Evolutionary conservation across 73 alveolate genomes (phyloP).

Genomic region (Paramecium caudatum): DNA sequence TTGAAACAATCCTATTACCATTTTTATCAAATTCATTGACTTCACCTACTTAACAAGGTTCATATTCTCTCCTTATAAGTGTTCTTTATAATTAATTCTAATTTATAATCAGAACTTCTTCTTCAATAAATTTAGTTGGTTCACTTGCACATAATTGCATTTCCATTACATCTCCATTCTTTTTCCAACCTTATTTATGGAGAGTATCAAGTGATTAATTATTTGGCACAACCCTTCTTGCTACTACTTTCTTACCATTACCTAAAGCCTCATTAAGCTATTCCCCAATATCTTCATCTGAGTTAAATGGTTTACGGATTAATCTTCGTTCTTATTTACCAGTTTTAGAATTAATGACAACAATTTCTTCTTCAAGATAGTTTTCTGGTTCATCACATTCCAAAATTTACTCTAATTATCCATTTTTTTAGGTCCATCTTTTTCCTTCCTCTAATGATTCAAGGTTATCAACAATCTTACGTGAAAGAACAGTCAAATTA

Average conservation of each 20-base stretch:
- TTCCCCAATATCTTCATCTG: slow-evolving; percentile 32
- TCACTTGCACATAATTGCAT: background rate
- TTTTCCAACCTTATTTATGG: background rate
- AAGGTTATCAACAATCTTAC: background rate
- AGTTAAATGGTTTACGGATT: background rate
- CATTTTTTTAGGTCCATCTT: background rate
- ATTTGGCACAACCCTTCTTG: background rate
- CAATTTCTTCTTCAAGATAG: background rate
- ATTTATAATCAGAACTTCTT: background rate
- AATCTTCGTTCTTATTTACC: slow-evolving; percentile 46
- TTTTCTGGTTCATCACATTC: slow-evolving; percentile 32
- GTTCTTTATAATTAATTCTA: slow-evolving; percentile 1
- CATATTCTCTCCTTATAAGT: slow-evolving; percentile 3
- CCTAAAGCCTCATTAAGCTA: slow-evolving; percentile 2
- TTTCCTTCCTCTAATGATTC: slow-evolving; percentile 3
- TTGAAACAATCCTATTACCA: slow-evolving; percentile 20
- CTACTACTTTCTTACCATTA: slow-evolving; percentile 15
- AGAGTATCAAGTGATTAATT: background rate
- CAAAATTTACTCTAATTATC: background rate
- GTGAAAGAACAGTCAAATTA: slow-evolving; percentile 11
- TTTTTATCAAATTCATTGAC: slow-evolving; percentile 17
- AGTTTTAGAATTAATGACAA: background rate
- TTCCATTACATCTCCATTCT: slow-evolving; percentile 1
- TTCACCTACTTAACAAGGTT: slow-evolving; percentile 5
- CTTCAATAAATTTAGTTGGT: background rate